Base-by-base conservation (phyloP, 176 grass and related monocot species). In the Oryza australiensis region DNA sequence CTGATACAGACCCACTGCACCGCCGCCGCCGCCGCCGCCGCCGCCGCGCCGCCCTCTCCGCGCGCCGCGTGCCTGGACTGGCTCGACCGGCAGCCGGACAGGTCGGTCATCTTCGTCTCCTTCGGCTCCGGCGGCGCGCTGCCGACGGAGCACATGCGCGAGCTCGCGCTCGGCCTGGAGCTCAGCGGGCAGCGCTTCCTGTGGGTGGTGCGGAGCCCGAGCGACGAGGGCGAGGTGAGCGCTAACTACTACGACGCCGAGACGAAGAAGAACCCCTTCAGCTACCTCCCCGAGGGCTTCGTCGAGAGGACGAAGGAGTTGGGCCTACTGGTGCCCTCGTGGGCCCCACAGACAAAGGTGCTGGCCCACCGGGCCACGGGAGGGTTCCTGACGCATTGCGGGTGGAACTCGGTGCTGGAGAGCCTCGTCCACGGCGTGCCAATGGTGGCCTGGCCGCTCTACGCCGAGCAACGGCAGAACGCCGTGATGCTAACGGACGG, bases 361-460 rank as follows among this genome's bases (percentile, higher is more conserved):
- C 62, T 94, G 7, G 74, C 84, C 2, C 93, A 95, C 73, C 3
- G 0, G 0, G 70, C 93, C 15, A 94, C 87, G 0, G 89, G 87
- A 1, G 89, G 87, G 1, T 94, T 94, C 81, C 28, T 94, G 10
- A 91, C 81, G 0, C 93, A 92, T 43, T 94, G 93, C 23, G 89
- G 89, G 1, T 92, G 84, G 93, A 94, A 94, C 84, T 94, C 89
- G 12, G 77, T 74, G 45, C 62, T 92, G 0, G 93, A 94, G 84
- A 88, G 85, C 73, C 26, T 94, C 0, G n/a, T 70, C 7, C 51
- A 77, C 5, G 87, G 89, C 3, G 84, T 92, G 33, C 93, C 93
- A 0, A 94, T 94, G 89, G 72, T 94, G 13, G 85, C 87, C 0
- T 94, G 93, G 89, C 89, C 89, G 26, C 84, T 91, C 0, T 89